Evolutionary conservation across 768 basidiomycete species (phyloP), one percentile per base, ranked within the genome.

Genomic region (Lactarius tabidus): DNA sequence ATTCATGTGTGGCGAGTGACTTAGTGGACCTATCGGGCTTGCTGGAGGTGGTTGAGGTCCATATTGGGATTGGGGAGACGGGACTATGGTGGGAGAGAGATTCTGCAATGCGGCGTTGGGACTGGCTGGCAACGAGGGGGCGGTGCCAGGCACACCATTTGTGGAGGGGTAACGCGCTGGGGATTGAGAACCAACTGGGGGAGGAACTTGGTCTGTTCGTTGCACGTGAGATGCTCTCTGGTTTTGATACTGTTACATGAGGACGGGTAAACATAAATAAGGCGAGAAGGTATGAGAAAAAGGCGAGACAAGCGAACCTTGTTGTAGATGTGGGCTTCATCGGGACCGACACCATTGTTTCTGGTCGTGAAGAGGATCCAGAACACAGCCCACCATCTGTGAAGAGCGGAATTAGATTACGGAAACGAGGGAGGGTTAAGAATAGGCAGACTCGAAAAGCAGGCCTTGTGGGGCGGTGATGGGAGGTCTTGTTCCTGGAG

Each of bases 321-420:
- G 0, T 82, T 85, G 73, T 91, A 91, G 39, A 86, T 64, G 73
- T 90, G 68, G 26, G 88, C 90, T 67, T 91, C 89, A 1, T 90
- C 89, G n/a, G 85, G 73, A 23, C 85, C 86, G 12, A 72, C 73
- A 33, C 83, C 84, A 57, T 81, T 87, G 67, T 87, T 89, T 76
- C 91, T 92, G 54, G 90, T 89, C 14, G 86, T 85, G 73, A 92
- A 93, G 18, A 92, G 77, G 0, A 91, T 86, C 91, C 91, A 93
- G 71, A 93, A 93, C 26, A 93, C 91, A 69, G 85, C 88, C 91
- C 91, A 93, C 91, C 91, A 93, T 73, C 90, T 91, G 69, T 36
- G 57, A 9, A 38, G 64, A 62, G 69, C 58, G n/a, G 60, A 69
- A 29, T 59, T 59, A 65, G 53, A 53, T 48, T 59, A 64, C 20